Conservation (phyloP, 192 early-diverging fungal species). For the Coemansia sp. region DNA sequence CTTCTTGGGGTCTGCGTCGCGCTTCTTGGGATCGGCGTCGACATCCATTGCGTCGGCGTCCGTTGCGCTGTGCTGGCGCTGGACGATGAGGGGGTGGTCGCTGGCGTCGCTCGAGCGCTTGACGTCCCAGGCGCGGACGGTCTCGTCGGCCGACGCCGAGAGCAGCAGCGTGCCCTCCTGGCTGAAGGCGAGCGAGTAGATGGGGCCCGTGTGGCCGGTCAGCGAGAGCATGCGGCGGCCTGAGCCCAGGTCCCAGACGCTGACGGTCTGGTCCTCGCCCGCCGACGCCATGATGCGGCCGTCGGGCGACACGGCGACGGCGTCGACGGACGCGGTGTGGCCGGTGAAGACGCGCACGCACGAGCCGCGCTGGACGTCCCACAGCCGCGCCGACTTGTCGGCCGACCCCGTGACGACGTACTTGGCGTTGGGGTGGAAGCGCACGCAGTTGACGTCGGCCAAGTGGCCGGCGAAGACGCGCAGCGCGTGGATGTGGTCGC, state of each 20-base stretch:
- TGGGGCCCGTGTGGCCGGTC: conserved; percentile 79
- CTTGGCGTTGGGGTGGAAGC: conserved; percentile 96
- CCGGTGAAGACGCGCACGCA: conserved; percentile 91
- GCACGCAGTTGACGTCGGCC: conserved; percentile 94
- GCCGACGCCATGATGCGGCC: conserved; percentile 90
- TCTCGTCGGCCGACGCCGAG: conserved; percentile 85
- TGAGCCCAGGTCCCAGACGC: conserved; percentile 90
- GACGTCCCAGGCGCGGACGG: conserved; percentile 91
- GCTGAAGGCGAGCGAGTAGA: conserved; percentile 89
- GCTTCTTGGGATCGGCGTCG: not conserved
- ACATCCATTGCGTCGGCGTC: conserved; percentile 25
- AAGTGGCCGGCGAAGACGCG: conserved; percentile 98
- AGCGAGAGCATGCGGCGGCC: conserved; percentile 84
- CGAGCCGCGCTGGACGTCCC: conserved; percentile 91
- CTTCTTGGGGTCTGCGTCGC: conserved; percentile 35
- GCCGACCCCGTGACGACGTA: conserved; percentile 93
- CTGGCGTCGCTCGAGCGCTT: conserved; percentile 59
- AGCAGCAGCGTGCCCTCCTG: conserved; percentile 78
- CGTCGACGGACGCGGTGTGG: conserved; percentile 80
- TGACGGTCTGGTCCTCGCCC: conserved; percentile 68
- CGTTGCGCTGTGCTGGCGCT: conserved; percentile 31
- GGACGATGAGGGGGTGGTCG: conserved; percentile 42
- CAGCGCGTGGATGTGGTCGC: conserved; percentile 94
- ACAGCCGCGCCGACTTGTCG: conserved; percentile 87
- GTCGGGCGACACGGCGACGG: conserved; percentile 91